phyloP scores from a whole-genome alignment of 257 asterid genomes.

The Eustoma russellianum region DNA sequence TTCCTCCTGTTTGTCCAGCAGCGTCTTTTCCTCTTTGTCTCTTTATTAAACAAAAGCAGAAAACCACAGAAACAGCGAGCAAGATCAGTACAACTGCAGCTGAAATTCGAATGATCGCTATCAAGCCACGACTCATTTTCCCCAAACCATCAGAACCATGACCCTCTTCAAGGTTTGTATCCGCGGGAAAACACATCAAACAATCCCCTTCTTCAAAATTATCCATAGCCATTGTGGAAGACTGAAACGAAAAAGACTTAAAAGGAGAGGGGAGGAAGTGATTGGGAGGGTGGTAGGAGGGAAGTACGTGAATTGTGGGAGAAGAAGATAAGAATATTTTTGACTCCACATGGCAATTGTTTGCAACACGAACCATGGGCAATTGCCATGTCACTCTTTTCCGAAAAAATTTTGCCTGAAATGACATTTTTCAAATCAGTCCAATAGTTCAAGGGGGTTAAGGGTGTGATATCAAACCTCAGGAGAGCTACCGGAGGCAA shows the following conservation, averaged over 20 bases:
- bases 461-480: too few relatives aligned
- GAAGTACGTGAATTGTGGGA: too few relatives aligned
- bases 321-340: too few relatives aligned
- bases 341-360: too few relatives aligned
- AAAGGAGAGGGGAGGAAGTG: too few relatives aligned
- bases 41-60: slow-evolving; percentile 9
- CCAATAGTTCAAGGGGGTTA: too few relatives aligned
- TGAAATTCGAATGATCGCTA: slow-evolving; percentile 18
- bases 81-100: slow-evolving; percentile 17
- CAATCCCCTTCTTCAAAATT: slow-evolving; percentile 34
- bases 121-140: slow-evolving; percentile 11
- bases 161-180: slow-evolving; percentile 11
- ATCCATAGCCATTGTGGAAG: slow-evolving; percentile 27
- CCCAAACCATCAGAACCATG: slow-evolving; percentile 10
- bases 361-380: too few relatives aligned
- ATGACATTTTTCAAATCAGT: too few relatives aligned
- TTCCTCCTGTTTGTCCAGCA: slow-evolving; percentile 18
- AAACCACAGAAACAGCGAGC: slow-evolving; percentile 9
- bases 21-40: slow-evolving; percentile 10
- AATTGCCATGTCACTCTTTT: too few relatives aligned
- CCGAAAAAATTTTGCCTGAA: too few relatives aligned
- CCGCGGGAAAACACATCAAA: slow-evolving; percentile 38
- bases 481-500: too few relatives aligned
- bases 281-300: too few relatives aligned
- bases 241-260: slow-evolving; percentile 32